Evolutionary conservation across 2,329 filamentous ascomycete species (phyloP).

Genomic region (Colletotrichum spaethianum): DNA sequence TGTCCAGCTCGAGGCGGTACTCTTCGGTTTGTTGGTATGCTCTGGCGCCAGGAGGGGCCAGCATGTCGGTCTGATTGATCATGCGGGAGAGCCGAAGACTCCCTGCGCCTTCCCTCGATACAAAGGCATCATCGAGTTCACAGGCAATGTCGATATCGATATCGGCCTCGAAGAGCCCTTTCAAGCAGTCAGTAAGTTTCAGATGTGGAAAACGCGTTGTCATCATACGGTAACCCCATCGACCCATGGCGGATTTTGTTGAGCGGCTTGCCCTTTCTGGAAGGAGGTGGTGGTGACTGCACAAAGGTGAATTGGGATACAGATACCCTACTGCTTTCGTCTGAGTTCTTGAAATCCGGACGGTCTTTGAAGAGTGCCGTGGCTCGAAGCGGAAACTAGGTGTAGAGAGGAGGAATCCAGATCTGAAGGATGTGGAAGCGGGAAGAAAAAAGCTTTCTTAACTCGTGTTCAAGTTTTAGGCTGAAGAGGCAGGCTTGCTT

Average conservation of each 20-base stretch:
- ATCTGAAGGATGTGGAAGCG: neutral
- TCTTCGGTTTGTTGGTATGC: neutral
- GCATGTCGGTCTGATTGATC: slow-evolving; percentile 9
- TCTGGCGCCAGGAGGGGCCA: neutral
- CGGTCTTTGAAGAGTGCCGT: neutral
- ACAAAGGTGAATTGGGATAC: no score
- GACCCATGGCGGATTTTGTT: slow-evolving; percentile 7
- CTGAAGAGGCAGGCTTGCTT: no score
- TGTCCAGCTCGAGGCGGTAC: neutral
- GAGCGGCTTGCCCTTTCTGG: neutral
- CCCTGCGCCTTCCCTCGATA: neutral
- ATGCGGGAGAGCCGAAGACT: neutral
- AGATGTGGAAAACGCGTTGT: neutral
- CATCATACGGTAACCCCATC: slow-evolving; percentile 9
- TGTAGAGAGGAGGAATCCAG: neutral
- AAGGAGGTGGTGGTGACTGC: neutral
- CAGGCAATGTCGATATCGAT: neutral
- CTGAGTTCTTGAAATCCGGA: neutral
- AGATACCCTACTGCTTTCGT: neutral
- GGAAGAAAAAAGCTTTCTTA: neutral
- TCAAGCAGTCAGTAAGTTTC: neutral
- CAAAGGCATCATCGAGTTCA: neutral
- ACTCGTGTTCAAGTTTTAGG: neutral
- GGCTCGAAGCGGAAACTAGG: neutral
- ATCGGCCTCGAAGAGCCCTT: slow-evolving; percentile 12